A percentile compares a stretch with the other conserved stretches of the same genome.
Evolutionary conservation across 495 filamentous ascomycete species (phyloP).

Genomic region (Pseudomonodictys pantanalensis): DNA sequence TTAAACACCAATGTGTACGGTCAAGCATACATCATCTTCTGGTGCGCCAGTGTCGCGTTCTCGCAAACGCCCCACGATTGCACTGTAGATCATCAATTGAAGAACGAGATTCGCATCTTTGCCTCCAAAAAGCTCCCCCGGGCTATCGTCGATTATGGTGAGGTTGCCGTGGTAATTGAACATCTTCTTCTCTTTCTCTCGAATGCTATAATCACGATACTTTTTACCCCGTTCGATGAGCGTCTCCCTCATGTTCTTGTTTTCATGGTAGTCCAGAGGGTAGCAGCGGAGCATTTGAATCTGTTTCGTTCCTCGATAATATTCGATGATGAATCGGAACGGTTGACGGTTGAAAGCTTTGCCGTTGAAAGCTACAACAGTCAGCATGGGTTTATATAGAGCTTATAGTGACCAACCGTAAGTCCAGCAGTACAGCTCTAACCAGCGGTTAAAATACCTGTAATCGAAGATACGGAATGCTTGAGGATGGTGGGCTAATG

Average conservation of each 20-base stretch:
- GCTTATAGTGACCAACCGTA: not conserved
- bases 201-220: not conserved
- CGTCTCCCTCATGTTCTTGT: not conserved
- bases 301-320: not conserved
- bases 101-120: not conserved
- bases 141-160: not conserved
- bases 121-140: not conserved
- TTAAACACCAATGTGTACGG: too few relatives aligned
- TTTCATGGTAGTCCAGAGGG: not conserved
- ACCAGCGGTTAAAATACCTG: not conserved
- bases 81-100: not conserved
- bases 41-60: not conserved
- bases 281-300: not conserved
- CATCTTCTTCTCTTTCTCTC: not conserved
- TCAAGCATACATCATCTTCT: not conserved
- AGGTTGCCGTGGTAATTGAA: not conserved
- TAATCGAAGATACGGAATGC: not conserved
- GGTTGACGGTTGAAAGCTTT: not conserved
- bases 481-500: not conserved
- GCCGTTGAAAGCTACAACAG: not conserved
- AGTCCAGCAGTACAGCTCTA: not conserved
- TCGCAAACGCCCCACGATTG: not conserved
- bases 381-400: not conserved
- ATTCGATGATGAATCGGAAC: not conserved
- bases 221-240: not conserved